Conservation (phyloP, 164 flowering plant species). For the Vitis amurensis region DNA sequence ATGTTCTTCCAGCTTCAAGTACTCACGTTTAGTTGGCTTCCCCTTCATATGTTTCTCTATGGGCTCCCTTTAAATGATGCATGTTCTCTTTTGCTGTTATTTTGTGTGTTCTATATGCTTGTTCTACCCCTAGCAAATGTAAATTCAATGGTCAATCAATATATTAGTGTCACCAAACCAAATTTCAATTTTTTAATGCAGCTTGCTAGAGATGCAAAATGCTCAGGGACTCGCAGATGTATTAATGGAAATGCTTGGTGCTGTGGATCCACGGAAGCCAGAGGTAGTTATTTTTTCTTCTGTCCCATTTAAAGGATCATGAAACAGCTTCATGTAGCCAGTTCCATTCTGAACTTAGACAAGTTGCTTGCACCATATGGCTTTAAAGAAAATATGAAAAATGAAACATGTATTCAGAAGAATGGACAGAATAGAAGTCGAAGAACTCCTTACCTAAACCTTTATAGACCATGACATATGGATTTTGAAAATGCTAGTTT, state of each 20-base stretch:
- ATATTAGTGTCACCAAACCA: neutral
- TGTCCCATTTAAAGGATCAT: neutral
- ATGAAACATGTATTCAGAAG: no score
- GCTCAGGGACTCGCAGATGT: conserved; percentile 83
- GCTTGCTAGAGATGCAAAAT: conserved; percentile 78
- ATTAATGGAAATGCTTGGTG: conserved; percentile 83
- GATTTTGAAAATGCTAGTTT: no score
- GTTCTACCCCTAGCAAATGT: no score
- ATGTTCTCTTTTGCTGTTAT: neutral
- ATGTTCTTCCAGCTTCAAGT: neutral
- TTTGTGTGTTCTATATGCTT: neutral
- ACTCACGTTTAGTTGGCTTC: no score
- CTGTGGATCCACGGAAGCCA: conserved; percentile 71
- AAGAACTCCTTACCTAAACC: no score
- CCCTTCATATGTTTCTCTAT: neutral
- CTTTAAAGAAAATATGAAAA: neutral
- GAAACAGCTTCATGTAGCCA: neutral
- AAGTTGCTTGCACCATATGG: neutral
- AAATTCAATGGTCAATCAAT: neutral
- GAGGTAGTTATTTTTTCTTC: conserved; percentile 50
- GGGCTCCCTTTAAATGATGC: neutral
- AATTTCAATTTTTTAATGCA: conserved; percentile 16
- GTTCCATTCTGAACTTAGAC: neutral
- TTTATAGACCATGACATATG: no score
- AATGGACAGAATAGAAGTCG: no score